These are phyloP conservation scores for Leccinum subrobustum DNA, from an alignment of 1,284 basidiomycete genomes.

Conservation along the genomic window DNA sequence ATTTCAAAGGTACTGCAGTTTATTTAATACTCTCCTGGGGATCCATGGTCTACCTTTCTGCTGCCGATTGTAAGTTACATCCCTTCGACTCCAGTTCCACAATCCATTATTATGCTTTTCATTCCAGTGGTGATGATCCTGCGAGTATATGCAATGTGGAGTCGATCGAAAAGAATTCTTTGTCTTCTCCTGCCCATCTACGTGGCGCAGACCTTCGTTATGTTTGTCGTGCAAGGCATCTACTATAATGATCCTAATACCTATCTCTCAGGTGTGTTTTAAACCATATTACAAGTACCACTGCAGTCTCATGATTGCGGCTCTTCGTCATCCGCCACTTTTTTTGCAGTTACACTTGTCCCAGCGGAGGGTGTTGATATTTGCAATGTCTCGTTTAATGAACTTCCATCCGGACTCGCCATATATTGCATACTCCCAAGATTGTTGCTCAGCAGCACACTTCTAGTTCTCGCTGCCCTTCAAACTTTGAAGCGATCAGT, in stretches of 20 bases:
- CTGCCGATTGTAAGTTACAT: not conserved
- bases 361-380: not conserved
- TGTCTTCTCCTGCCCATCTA: not conserved
- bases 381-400: not conserved
- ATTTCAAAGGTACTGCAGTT: not conserved
- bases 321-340: not conserved
- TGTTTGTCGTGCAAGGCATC: not conserved
- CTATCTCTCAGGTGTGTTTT: not conserved
- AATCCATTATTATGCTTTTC: not conserved
- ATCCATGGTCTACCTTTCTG: not conserved
- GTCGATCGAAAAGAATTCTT: not conserved
- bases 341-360: not conserved
- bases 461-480: not conserved
- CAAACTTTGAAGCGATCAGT: not conserved
- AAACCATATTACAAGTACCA: not conserved
- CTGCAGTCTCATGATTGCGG: not conserved
- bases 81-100: not conserved
- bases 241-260: not conserved
- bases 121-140: not conserved
- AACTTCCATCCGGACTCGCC: not conserved
- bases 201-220: not conserved
- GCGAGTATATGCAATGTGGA: slow-evolving; percentile 1
- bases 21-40: not conserved
- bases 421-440: not conserved
- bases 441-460: not conserved